Conservation (phyloP, 306 rosid genomes). For the Casuarina glauca region DNA sequence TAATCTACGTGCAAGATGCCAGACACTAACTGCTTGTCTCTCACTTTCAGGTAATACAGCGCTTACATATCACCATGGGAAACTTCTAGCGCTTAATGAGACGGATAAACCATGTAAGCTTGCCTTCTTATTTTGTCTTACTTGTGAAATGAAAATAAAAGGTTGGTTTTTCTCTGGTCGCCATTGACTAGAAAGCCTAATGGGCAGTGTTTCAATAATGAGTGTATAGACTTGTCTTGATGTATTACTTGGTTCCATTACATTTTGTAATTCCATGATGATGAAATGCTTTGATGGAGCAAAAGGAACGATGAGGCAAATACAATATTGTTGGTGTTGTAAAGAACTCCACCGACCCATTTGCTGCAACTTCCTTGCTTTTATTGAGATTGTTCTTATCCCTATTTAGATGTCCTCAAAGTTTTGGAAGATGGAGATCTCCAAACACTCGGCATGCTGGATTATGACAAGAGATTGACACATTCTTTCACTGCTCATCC, state of each 20-base stretch:
- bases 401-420: conserved; percentile 72
- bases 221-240: neutral
- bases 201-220: neutral
- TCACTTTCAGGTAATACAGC: conserved; percentile 78
- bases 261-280: neutral
- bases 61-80: conserved; percentile 84
- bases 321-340: neutral
- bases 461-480: conserved; percentile 88
- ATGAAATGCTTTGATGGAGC: conserved; percentile 15
- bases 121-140: conserved; percentile 11
- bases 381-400: conserved; percentile 25
- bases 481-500: conserved; percentile 98
- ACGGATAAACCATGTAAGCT: conserved; percentile 92
- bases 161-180: conserved; percentile 18
- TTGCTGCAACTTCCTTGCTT: conserved; percentile 26
- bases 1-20: conserved; percentile 11
- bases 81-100: conserved; percentile 92
- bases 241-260: neutral
- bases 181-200: neutral
- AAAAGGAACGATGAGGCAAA: conserved; percentile 7
- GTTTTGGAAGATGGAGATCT: conserved; percentile 97
- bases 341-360: neutral
- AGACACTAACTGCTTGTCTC: conserved; percentile 29
- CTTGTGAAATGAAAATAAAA: conserved; percentile 2
- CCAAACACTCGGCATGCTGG: conserved; percentile 87